phyloP scores from a whole-genome alignment of 208 protist species.

The Angomonas ambiguus region DNA sequence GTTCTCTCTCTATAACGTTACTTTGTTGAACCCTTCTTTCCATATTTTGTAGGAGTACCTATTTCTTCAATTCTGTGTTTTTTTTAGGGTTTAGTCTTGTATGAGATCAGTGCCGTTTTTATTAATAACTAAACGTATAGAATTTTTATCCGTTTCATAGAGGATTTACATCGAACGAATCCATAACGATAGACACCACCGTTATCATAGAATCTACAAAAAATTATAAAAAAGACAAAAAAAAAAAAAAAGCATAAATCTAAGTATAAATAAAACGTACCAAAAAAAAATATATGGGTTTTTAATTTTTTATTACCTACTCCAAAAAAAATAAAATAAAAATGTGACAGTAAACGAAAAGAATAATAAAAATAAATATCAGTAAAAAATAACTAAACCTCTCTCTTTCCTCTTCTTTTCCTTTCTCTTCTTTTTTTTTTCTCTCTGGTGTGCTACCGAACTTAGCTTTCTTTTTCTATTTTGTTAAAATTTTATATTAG shows the following conservation, averaged over 20 bases:
- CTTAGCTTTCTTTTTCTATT: background rate
- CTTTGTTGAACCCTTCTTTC: background rate
- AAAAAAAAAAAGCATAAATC: conserved; percentile 8
- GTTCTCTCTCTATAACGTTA: background rate
- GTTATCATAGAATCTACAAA: background rate
- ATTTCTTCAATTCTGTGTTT: conserved; percentile 8
- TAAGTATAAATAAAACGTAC: background rate
- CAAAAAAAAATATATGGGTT: no score
- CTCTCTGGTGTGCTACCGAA: background rate
- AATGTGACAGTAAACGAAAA: no score
- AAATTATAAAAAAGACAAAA: conserved; percentile 1
- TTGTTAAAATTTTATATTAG: background rate
- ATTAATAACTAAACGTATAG: no score
- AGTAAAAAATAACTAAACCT: background rate
- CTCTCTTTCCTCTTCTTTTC: conserved; percentile 1
- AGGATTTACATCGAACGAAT: no score
- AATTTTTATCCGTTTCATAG: no score
- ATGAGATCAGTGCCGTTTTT: no score
- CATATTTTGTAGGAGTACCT: conserved; percentile 3
- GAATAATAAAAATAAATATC: background rate
- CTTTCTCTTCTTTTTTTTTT: conserved; percentile 18
- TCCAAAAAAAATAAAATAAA: no score
- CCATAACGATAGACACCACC: no score
- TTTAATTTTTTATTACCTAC: no score
- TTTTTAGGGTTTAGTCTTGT: no score